Base-by-base conservation (phyloP, 495 filamentous ascomycete genomes). In the Bombardia bombarda region DNA sequence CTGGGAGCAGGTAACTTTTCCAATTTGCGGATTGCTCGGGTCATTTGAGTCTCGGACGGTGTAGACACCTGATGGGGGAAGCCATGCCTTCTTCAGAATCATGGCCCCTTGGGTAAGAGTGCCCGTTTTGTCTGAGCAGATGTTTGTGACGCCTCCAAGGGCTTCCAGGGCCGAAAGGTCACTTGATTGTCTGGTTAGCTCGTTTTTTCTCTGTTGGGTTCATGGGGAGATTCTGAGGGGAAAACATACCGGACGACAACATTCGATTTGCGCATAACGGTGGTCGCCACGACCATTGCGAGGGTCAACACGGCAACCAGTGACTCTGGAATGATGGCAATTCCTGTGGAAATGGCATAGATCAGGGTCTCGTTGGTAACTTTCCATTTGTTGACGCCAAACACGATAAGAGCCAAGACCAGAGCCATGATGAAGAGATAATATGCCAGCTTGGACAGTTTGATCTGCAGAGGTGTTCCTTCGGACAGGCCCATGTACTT, bases 81-180 rank as follows among this genome's bases (percentile, higher is more conserved):
- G 68, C 87, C 87, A 94, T 2, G 79, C 84, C 50, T 86, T 84
- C 45, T 82, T 78, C 13, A 86, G 79, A 10, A 90, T 82, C 84
- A 88, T 72, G 54, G 80, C 66, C n/a, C 81, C 81, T 53, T 84
- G 78, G 0, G 86, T 92, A 16, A 92, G 66, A 0, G 87, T 92
- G 3, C 86, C 86, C 2, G 86, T 92, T 56, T 92, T 92, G 61
- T 92, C 86, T 7, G 85, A 89, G 60, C 86, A 92, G 50, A 92
- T 90, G 52, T 90, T 89, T 41, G 84, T 89, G 26, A 90, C 83
- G 28, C 85, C 86, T 10, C 86, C 87, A 12, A 92, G 77, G 1
- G 86, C 86, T 58, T 92, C 86, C 16, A 92, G 73, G 7, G 86
- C 85, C 40, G 82, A 82, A 18, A 90, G 68, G 49, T 86, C 66